phyloP scores from a whole-genome alignment of 2,329 filamentous ascomycete genomes.

The Colletotrichum sp. region DNA sequence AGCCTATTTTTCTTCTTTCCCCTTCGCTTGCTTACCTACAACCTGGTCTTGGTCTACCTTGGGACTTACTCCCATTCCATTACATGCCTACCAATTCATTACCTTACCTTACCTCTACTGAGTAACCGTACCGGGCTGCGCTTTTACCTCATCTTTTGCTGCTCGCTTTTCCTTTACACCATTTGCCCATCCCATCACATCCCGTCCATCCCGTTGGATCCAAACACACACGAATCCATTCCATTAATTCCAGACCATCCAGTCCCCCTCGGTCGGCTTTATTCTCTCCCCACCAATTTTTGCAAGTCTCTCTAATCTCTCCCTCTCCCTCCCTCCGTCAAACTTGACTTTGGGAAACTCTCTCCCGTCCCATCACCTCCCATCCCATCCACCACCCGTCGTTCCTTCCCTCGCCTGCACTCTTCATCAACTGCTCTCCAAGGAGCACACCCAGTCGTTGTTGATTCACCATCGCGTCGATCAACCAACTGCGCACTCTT shows the following conservation, averaged over 20 bases:
- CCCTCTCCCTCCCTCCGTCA: neutral
- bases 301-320: neutral
- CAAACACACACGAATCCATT: neutral
- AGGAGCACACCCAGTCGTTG: neutral
- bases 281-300: neutral
- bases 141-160: neutral
- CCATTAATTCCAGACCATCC: constrained; percentile 1
- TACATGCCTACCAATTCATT: neutral
- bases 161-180: neutral
- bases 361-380: neutral
- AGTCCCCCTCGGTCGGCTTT: constrained; percentile 1
- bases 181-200: neutral
- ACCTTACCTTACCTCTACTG: neutral
- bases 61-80: neutral
- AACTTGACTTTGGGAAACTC: neutral
- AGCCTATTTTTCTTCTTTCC: constrained; percentile 10
- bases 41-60: constrained; percentile 3
- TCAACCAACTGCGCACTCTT: neutral
- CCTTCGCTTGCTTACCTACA: constrained; percentile 8
- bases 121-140: neutral
- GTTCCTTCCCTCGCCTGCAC: neutral
- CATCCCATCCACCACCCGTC: neutral
- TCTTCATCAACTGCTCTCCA: neutral
- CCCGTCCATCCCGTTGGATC: neutral
- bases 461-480: neutral